A percentile compares a stretch with the other conserved stretches of the same genome.
phyloP scores from a whole-genome alignment of 768 basidiomycete species.

The Mycena rebaudengoi region DNA sequence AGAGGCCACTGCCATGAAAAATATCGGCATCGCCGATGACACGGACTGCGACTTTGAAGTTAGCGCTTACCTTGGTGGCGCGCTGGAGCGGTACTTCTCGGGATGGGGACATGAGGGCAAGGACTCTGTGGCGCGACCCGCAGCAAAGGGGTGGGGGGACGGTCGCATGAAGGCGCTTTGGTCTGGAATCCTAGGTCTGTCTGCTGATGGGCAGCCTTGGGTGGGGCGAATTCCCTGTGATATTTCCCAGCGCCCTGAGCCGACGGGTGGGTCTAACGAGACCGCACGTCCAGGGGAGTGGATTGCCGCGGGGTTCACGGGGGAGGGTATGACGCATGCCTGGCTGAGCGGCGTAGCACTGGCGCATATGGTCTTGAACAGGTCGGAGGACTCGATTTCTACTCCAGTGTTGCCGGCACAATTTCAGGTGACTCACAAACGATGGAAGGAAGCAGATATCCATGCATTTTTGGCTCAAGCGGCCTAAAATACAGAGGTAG shows the following conservation, averaged over 20 bases:
- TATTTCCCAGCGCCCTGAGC: conserved; percentile 52
- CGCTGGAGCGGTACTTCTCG: conserved; percentile 65
- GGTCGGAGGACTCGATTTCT: conserved; percentile 27
- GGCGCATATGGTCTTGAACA: conserved; percentile 64
- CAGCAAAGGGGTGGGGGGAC: conserved; percentile 42
- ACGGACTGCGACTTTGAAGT: conserved; percentile 38
- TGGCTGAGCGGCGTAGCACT: conserved; percentile 70
- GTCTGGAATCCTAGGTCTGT: conserved; percentile 71
- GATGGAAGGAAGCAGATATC: conserved; percentile 22
- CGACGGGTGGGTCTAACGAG: background rate
- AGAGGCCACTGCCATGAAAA: conserved; percentile 32
- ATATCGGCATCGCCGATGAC: conserved; percentile 45
- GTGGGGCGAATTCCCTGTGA: conserved; percentile 66
- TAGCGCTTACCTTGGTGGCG: conserved; percentile 54
- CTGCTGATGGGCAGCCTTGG: conserved; percentile 73
- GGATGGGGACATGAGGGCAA: conserved; percentile 46
- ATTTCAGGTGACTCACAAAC: conserved; percentile 18
- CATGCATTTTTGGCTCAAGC: conserved; percentile 14
- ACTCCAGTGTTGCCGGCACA: conserved; percentile 2
- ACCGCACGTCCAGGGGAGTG: conserved; percentile 64
- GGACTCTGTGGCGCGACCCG: conserved; percentile 24
- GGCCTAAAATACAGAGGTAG: too few species aligned
- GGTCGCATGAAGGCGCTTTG: conserved; percentile 65
- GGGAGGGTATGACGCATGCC: conserved; percentile 79
- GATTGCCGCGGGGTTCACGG: conserved; percentile 75